Percentiles rank a stretch among this genome's conserved stretches.
phyloP scores from a whole-genome alignment of 2,329 filamentous ascomycete species.

The Huntiella omanensis region DNA sequence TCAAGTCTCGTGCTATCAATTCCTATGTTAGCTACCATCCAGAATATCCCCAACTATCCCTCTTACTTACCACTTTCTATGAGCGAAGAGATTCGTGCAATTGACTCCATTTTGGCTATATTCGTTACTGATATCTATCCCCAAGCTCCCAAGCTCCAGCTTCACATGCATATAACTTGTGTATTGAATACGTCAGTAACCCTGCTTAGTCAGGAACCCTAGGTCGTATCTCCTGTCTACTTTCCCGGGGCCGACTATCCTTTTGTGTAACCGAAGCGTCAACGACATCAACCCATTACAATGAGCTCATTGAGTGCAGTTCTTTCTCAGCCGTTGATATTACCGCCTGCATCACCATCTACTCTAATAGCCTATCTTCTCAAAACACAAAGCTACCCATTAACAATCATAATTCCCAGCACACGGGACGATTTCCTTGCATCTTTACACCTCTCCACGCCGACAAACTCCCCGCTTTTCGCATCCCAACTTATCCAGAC shows the following conservation, averaged over 20 bases:
- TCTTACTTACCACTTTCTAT: conserved; percentile 66
- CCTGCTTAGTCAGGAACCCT: no score
- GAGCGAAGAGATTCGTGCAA: conserved; percentile 80
- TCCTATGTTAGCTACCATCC: background rate
- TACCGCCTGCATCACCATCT: conserved; percentile 34
- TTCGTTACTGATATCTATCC: background rate
- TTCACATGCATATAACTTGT: no score
- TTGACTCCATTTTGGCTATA: conserved; percentile 60
- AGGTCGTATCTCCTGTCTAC: no score
- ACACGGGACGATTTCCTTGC: conserved; percentile 44
- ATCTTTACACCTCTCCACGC: conserved; percentile 24
- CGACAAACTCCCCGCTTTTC: conserved; percentile 24
- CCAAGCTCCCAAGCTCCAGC: no score
- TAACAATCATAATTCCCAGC: conserved; percentile 54
- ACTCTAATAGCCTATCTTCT: conserved; percentile 50
- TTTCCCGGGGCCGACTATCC: no score
- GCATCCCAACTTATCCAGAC: conserved; percentile 50
- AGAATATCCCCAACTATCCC: background rate
- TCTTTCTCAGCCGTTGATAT: conserved; percentile 20
- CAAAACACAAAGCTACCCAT: conserved; percentile 32
- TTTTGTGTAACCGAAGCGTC: no score
- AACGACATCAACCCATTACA: no score
- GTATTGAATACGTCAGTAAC: no score
- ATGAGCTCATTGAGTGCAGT: no score
- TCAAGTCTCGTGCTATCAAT: conserved; percentile 71